These are phyloP conservation scores for Glycine tomentella DNA, from an alignment of 306 rosid species.

Conservation along the genomic window DNA sequence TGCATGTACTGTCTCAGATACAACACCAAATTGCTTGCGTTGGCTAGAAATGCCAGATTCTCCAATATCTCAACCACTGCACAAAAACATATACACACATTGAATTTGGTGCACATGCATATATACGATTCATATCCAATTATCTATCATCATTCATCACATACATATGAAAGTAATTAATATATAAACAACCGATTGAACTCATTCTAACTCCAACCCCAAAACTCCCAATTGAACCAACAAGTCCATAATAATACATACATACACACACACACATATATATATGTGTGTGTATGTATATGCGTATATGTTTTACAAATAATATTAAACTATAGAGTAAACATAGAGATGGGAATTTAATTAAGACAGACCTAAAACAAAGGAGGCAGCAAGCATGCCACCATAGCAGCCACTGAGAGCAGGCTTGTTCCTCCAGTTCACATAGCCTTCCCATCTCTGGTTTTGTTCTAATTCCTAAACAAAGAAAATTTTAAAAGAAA, in stretches of 20 bases:
- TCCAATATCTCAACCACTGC: conserved; percentile 92
- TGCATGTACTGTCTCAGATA: conserved; percentile 73
- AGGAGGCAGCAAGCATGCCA: conserved; percentile 88
- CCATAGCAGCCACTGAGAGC: conserved; percentile 82
- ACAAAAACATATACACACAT: not conserved
- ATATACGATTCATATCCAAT: too few species aligned
- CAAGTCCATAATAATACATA: not conserved
- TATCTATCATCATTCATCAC: too few species aligned
- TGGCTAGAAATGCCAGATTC: conserved; percentile 88
- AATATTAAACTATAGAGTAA: not conserved
- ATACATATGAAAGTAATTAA: too few species aligned
- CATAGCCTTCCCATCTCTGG: conserved; percentile 84
- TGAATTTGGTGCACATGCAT: not conserved
- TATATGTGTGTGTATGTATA: too few species aligned
- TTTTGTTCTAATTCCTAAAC: conserved; percentile 57
- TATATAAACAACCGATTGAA: not conserved
- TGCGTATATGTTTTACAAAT: not conserved
- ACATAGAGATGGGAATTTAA: not conserved
- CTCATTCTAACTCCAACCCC: too few species aligned
- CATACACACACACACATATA: too few species aligned
- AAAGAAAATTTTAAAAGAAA: not conserved
- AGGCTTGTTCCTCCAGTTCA: conserved; percentile 78
- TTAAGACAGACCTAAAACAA: conserved; percentile 73
- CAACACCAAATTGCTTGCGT: conserved; percentile 92
- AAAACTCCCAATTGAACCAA: not conserved